These are phyloP conservation scores for Leccinellum albellum DNA, from an alignment of 768 basidiomycete genomes.

Conservation along the genomic window DNA sequence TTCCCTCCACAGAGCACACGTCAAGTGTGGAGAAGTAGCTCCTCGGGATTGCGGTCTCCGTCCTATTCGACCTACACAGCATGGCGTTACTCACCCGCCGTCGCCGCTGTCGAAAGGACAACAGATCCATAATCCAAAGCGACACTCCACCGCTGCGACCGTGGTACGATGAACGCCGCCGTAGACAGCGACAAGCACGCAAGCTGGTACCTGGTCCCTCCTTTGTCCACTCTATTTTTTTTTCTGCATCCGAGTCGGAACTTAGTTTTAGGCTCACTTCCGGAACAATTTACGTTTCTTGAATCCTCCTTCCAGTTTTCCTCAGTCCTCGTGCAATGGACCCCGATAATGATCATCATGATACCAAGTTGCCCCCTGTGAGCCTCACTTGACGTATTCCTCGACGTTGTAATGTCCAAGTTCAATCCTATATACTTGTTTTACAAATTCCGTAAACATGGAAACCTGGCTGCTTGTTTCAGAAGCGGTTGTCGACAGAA, in stretches of 20 bases:
- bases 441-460: conserved; percentile 1
- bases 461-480: conserved; percentile 15
- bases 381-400: neutral
- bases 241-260: conserved; percentile 7
- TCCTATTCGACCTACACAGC: conserved; percentile 29
- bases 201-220: neutral
- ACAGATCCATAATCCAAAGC: conserved; percentile 26
- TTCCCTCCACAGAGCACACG: conserved; percentile 57
- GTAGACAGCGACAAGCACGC: conserved; percentile 15
- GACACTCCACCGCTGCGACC: conserved; percentile 21
- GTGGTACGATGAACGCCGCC: conserved; percentile 24
- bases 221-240: neutral
- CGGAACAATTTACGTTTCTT: conserved; percentile 12
- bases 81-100: conserved; percentile 14
- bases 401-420: conserved; percentile 18
- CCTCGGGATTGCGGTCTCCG: conserved; percentile 76
- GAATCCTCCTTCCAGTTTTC: neutral
- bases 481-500: conserved; percentile 4
- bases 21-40: conserved; percentile 82
- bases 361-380: conserved; percentile 8
- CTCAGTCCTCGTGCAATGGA: conserved; percentile 15
- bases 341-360: conserved; percentile 10
- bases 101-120: conserved; percentile 28
- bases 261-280: neutral
- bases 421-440: conserved; percentile 9